phyloP scores from a whole-genome alignment of 345 rosid species.

The Anastatica hierochuntica region DNA sequence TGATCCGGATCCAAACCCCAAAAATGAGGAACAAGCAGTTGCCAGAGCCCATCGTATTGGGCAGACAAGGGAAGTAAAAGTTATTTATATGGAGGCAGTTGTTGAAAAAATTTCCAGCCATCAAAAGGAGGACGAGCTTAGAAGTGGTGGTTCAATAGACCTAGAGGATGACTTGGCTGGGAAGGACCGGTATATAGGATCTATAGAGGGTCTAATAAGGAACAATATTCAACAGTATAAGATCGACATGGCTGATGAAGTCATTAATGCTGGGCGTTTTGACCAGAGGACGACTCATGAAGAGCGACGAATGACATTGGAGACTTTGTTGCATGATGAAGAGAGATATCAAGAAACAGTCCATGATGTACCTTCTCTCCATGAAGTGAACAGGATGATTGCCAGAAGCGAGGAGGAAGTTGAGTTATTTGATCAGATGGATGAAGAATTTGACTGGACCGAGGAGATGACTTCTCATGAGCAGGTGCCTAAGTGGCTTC shows the following conservation, averaged over 20 bases:
- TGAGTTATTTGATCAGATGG: constrained; percentile 98
- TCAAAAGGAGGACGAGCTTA: constrained; percentile 87
- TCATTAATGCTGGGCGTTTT: constrained; percentile 98
- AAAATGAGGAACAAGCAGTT: constrained; percentile 99
- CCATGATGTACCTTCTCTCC: constrained; percentile 96
- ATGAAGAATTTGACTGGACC: constrained; percentile 90
- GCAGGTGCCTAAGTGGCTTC: constrained; percentile 97
- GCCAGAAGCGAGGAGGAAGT: constrained; percentile 95
- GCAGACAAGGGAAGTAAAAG: constrained; percentile 94
- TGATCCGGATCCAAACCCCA: constrained; percentile 99
- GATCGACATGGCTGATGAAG: constrained; percentile 99
- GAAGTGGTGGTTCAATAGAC: constrained; percentile 80
- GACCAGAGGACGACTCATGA: constrained; percentile 99
- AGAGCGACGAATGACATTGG: constrained; percentile 96
- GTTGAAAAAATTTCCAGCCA: constrained; percentile 85
- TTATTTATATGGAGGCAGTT: constrained; percentile 98
- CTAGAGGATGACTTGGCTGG: constrained; percentile 97
- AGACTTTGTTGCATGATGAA: constrained; percentile 93
- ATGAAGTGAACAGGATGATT: constrained; percentile 93
- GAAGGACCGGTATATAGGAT: constrained; percentile 93
- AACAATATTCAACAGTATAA: constrained; percentile 98
- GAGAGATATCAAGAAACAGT: constrained; percentile 98
- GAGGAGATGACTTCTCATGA: constrained; percentile 92
- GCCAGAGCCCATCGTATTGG: constrained; percentile 99
- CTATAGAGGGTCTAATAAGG: constrained; percentile 98